phyloP scores from a whole-genome alignment of 345 rosid species.

The Salix exigua region DNA sequence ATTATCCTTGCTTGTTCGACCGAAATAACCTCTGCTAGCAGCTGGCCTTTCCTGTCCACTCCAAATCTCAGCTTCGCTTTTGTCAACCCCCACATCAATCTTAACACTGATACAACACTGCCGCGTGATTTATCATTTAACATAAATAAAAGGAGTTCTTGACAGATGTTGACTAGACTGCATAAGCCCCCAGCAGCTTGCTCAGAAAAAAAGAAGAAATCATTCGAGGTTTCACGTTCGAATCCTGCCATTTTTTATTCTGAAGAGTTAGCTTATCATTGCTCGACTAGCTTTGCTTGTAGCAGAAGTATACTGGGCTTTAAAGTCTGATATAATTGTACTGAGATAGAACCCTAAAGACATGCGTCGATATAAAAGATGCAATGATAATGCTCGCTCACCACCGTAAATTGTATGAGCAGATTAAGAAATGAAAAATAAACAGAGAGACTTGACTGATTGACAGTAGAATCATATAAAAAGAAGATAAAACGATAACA shows the following conservation, averaged over 20 bases:
- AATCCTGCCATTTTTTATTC: too few species aligned
- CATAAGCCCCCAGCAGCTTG: too few species aligned
- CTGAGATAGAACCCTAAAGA: too few species aligned
- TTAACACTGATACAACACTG: constrained; percentile 23
- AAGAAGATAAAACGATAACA: constrained; percentile 38
- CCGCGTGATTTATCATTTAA: background rate
- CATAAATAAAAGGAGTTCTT: constrained; percentile 3
- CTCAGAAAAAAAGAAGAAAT: too few species aligned
- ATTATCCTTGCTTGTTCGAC: constrained; percentile 35
- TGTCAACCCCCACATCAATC: constrained; percentile 39
- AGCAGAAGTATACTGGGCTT: too few species aligned
- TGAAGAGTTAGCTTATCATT: too few species aligned
- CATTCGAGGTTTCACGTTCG: too few species aligned
- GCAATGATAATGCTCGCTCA: too few species aligned
- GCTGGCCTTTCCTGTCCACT: constrained; percentile 24
- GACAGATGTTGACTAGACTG: constrained; percentile 31
- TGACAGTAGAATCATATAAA: constrained; percentile 33
- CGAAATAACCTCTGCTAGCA: constrained; percentile 4
- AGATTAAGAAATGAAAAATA: background rate
- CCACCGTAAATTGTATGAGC: too few species aligned
- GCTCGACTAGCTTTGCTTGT: too few species aligned
- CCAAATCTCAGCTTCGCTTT: constrained; percentile 8
- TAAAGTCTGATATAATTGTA: too few species aligned
- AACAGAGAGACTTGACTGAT: constrained; percentile 25
- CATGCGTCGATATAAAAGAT: too few species aligned